Conservation (phyloP, 2,329 filamentous ascomycete species). For the Gaeumannomyces tritici region DNA sequence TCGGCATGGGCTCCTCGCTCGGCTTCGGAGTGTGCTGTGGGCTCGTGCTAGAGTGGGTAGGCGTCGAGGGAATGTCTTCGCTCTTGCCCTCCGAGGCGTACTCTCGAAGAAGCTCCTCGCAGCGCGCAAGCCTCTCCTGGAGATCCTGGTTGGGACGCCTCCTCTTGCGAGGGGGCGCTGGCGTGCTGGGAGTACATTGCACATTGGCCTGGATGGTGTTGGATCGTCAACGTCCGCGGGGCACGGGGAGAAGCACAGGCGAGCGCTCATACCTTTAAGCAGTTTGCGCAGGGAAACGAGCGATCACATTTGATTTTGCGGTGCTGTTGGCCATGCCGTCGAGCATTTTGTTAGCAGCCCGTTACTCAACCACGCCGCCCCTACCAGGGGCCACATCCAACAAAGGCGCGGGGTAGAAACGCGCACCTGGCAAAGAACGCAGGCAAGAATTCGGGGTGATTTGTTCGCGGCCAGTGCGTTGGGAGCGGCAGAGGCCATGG, state of each 20-base stretch:
- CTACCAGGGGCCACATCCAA: neutral
- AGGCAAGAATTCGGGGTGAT: constrained; percentile 38
- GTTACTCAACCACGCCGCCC: neutral
- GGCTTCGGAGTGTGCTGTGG: constrained; percentile 13
- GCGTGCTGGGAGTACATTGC: constrained; percentile 49
- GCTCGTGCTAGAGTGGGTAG: constrained; percentile 2
- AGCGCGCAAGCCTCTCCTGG: constrained; percentile 48
- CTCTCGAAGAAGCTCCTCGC: constrained; percentile 48
- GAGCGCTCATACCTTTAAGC: constrained; percentile 38
- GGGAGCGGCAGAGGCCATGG: constrained; percentile 5
- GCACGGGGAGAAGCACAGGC: neutral
- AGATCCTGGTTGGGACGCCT: constrained; percentile 51
- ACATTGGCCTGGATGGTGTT: constrained; percentile 44
- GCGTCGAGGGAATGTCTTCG: constrained; percentile 11
- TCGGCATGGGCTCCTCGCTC: constrained; percentile 19
- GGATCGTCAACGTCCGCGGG: neutral
- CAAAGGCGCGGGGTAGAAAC: neutral
- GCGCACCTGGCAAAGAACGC: constrained; percentile 40
- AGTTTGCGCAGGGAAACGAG: constrained; percentile 49
- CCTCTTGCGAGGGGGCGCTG: constrained; percentile 49
- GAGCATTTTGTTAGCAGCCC: neutral
- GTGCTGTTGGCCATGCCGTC: neutral
- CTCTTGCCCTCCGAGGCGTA: constrained; percentile 32
- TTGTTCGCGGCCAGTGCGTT: constrained; percentile 16
- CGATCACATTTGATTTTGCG: constrained; percentile 55